Evolutionary conservation across 2,329 filamentous ascomycete genomes (phyloP), one percentile per base, ranked within the genome.

Genomic region (Scytalidium sp.): DNA sequence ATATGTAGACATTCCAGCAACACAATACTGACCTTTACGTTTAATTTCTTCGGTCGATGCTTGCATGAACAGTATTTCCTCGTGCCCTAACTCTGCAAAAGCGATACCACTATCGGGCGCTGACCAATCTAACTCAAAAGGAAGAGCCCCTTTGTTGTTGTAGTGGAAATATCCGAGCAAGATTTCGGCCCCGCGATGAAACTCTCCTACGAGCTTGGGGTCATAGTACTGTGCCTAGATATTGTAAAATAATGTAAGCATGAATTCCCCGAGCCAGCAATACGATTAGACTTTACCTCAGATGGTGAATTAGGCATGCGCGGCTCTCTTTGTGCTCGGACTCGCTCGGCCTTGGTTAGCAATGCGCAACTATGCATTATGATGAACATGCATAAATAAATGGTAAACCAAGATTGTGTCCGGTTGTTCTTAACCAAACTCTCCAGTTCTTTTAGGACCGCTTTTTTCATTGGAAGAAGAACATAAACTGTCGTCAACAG

Each of bases 361-460:
- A 50, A n/a, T 8, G 49, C 21, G 25, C 49, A 50, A 40, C 42
- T 50, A 27, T 50, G 49, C 4, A 50, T 39, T 9, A 50, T 19
- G 9, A 50, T 23, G 29, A 50, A 50, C 6, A 29, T 41, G 15
- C 9, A 17, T 11, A 50, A 40, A 27, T 50, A 50, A n/a, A 50
- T 43, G 3, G 44, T 39, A 25, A 50, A 43, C 49, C 49, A 50
- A 10, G 17, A 23, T 19, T 39, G 22, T 11, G 5, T 22, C 22
- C 21, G 42, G 17, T 46, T 43, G 5, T 8, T 15, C 17, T 21
- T 19, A 3, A 46, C 15, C 1, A 50, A 21, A 4, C 23, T 29
- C 19, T 47, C 23, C 7, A 50, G 22, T 2, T 40, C 9, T 8
- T 21, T 23, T 10, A 50, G 40, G 3, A 47, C 44, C 5, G 7